These are phyloP conservation scores for Umbellularia californica DNA, from an alignment of 164 flowering plant species.

Conservation along the genomic window DNA sequence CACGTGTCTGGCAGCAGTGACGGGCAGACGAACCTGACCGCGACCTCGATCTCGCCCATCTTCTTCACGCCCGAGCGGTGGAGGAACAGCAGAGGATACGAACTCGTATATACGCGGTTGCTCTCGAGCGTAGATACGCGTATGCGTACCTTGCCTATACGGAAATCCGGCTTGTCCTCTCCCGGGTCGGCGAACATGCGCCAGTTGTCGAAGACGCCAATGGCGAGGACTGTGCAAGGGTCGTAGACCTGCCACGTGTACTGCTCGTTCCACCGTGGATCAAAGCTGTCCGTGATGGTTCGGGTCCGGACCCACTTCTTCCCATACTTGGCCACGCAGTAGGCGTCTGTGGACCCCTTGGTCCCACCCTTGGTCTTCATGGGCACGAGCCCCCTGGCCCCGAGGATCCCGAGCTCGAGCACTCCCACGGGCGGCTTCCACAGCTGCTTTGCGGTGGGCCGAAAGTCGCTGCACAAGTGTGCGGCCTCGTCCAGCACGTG, in stretches of 20 bases:
- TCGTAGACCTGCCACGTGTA: conserved; percentile 98
- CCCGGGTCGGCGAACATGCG: conserved; percentile 57
- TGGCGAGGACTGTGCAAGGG: conserved; percentile 83
- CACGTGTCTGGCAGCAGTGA: conserved; percentile 69
- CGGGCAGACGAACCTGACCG: conserved; percentile 79
- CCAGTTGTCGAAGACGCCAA: conserved; percentile 95
- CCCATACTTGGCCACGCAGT: conserved; percentile 97
- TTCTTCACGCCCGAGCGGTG: conserved; percentile 66
- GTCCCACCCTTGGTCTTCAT: conserved; percentile 64
- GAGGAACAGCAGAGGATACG: conserved; percentile 74
- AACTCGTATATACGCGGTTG: conserved; percentile 72
- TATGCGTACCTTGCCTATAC: conserved; percentile 78
- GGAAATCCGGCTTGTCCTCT: conserved; percentile 61
- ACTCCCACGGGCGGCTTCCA: conserved; percentile 89
- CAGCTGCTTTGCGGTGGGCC: conserved; percentile 90
- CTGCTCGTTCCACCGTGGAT: conserved; percentile 99
- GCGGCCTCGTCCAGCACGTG: conserved; percentile 98
- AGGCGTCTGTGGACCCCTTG: conserved; percentile 90
- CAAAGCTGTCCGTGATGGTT: conserved; percentile 76
- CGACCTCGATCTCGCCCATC: conserved; percentile 95
- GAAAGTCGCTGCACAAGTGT: conserved; percentile 85
- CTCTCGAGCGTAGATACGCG: conserved; percentile 88
- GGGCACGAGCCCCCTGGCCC: conserved; percentile 81
- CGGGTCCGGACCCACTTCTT: conserved; percentile 94
- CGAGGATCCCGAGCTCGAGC: conserved; percentile 90